Percentiles rank a stretch among this genome's conserved stretches.
Evolutionary conservation across 2,329 filamentous ascomycete genomes (phyloP).

Genomic region (Verticillium alfalfae): DNA sequence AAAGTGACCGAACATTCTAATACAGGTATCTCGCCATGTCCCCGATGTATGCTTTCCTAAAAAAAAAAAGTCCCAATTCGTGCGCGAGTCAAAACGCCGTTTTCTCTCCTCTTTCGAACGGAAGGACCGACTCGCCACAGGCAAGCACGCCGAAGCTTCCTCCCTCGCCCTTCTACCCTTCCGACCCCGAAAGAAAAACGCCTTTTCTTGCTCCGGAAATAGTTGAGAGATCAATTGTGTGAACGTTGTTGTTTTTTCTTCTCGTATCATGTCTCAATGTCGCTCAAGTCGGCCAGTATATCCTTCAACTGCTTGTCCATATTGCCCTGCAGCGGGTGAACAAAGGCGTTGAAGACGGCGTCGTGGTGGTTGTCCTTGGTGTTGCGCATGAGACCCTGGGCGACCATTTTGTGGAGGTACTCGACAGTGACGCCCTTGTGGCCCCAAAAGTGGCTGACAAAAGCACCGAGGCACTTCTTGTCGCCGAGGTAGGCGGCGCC

Average conservation of each 20-base stretch:
- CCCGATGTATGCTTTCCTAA: no score
- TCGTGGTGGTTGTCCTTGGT: background rate
- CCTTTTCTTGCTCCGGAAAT: no score
- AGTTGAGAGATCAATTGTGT: background rate
- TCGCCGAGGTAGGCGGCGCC: constrained; percentile 15
- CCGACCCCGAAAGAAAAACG: no score
- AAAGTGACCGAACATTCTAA: no score
- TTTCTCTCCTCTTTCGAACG: no score
- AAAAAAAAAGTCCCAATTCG: no score
- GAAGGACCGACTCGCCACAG: no score
- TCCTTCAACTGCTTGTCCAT: constrained; percentile 9
- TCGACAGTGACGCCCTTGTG: constrained; percentile 12
- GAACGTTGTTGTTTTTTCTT: background rate
- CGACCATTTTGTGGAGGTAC: constrained; percentile 11
- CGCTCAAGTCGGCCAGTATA: constrained; percentile 10
- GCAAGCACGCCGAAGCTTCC: no score
- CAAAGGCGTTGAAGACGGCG: background rate
- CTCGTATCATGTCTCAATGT: no score
- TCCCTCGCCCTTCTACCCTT: no score
- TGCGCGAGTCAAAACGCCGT: no score
- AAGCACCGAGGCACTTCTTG: constrained; percentile 15
- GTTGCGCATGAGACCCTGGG: constrained; percentile 5
- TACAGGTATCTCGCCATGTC: no score
- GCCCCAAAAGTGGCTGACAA: constrained; percentile 19
- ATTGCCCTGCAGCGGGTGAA: constrained; percentile 11